These are phyloP conservation scores for Paraphaeosphaeria minitans DNA, from an alignment of 2,329 filamentous ascomycete species.

Conservation along the genomic window DNA sequence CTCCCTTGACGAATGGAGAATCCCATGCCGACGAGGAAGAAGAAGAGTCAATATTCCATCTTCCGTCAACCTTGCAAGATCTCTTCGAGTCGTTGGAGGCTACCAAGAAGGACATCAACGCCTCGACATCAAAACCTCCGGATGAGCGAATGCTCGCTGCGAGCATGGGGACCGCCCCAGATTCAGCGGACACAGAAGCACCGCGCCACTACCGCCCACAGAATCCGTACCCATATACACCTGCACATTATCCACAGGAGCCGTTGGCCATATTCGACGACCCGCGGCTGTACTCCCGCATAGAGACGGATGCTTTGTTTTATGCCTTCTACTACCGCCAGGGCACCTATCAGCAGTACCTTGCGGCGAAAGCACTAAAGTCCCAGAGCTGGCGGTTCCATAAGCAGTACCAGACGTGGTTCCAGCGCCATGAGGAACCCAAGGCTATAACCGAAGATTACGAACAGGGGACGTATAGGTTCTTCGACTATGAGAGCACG, in stretches of 20 bases:
- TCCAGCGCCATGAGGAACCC: constrained; percentile 96
- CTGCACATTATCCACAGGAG: constrained; percentile 87
- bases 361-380: constrained; percentile 95
- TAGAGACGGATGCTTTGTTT: constrained; percentile 95
- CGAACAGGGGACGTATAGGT: constrained; percentile 97
- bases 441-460: constrained; percentile 99
- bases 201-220: constrained; percentile 85
- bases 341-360: constrained; percentile 91
- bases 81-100: constrained; percentile 89
- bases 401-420: constrained; percentile 99
- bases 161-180: constrained; percentile 75
- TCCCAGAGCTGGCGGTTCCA: constrained; percentile 99
- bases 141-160: constrained; percentile 76
- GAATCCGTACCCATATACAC: constrained; percentile 73
- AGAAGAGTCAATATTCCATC: constrained; percentile 88
- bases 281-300: constrained; percentile 80
- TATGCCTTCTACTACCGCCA: constrained; percentile 99
- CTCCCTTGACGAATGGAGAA: constrained; percentile 59
- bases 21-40: constrained; percentile 57
- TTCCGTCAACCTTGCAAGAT: constrained; percentile 87
- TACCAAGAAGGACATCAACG: constrained; percentile 71
- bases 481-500: constrained; percentile 99
- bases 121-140: constrained; percentile 63
- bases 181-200: constrained; percentile 78
- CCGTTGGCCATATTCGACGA: constrained; percentile 92